Base-by-base conservation (phyloP, 257 asterid genomes). In the Salvia rosmarinus region DNA sequence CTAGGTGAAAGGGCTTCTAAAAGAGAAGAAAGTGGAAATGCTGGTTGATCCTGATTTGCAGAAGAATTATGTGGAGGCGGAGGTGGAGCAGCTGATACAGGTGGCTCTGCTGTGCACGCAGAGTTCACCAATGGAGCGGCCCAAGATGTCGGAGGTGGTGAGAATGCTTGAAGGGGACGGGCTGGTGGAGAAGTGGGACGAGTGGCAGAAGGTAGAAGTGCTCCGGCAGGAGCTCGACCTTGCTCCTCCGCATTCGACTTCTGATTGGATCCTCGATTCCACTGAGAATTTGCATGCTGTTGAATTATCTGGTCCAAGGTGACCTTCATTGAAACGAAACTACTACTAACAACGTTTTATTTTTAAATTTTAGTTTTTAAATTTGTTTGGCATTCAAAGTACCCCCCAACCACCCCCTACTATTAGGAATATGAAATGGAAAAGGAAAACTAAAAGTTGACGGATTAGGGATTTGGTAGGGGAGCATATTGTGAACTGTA, bases 161-260 rank as follows among this genome's bases (percentile, higher is more conserved):
- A 76, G 88, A 32, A 87, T 87, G 92, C 76, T 87, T 0, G 90
- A 87, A 81, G 92, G 92, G 0, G 90, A 87, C 19, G 92, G 92
- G n/a, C 56, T 87, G 82, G 90, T 87, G 0, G 92, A 87, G 79
- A 85, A 63, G 72, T 87, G 92, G 92, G 89, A 84, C 58, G 87
- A 85, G 32, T 85, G 87, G 87, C 89, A 85, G 70, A 85, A 82
- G 77, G 83, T 82, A 34, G 87, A 85, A 44, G 87, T 85, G 34
- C 80, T 75, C 20, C 78, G 87, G 12, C 86, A 75, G 37, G 89
- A 85, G 67, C 82, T 82, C 8, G 89, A 85, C 35, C 85, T 85
- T 13, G 77, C 65, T 23, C 83, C 86, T 0, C 88, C 89, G 0
- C 89, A 80, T 54, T 72, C 83, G 1, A 75, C 70, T 30, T 85